Evolutionary conservation across 2,329 filamentous ascomycete genomes (phyloP).

Genomic region (Cytospora paraplurivora): DNA sequence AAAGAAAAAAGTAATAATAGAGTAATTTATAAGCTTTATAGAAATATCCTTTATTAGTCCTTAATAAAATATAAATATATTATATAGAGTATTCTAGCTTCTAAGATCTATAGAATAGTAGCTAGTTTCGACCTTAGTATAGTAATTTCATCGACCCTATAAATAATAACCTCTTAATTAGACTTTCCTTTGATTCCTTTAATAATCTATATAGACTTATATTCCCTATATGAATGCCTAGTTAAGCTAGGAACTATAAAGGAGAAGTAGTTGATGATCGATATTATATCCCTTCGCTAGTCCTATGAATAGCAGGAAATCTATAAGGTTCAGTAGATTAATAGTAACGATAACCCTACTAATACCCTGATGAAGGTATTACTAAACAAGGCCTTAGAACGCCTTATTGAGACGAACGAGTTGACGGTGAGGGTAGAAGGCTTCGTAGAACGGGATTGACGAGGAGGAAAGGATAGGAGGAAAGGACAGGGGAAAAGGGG

Average conservation of each 20-base stretch:
- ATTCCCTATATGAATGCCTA: background rate
- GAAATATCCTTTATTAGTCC: conserved; percentile 29
- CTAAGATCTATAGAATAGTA: conserved; percentile 29
- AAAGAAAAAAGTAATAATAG: too few relatives aligned
- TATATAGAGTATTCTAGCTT: conserved; percentile 26
- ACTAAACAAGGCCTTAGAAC: too few relatives aligned
- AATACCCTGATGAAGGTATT: too few relatives aligned
- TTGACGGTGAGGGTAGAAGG: too few relatives aligned
- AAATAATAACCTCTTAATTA: background rate
- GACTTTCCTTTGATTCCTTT: conserved; percentile 15
- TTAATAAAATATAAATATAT: conserved; percentile 29
- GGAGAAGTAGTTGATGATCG: background rate
- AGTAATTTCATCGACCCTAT: conserved; percentile 15
- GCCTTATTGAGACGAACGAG: too few relatives aligned
- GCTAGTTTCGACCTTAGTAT: conserved; percentile 24
- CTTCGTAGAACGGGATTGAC: too few relatives aligned
- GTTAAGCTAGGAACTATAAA: background rate
- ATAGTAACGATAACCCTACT: background rate
- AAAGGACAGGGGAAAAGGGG: too few relatives aligned
- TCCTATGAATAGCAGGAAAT: conserved; percentile 7
- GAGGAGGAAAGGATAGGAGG: too few relatives aligned
- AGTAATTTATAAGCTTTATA: background rate
- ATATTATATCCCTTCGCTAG: background rate
- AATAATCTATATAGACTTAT: conserved; percentile 18
- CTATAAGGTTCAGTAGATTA: background rate